A percentile compares a stretch with the other conserved stretches of the same genome.
phyloP scores from a whole-genome alignment of 805 yeast species.

The Saccharomycopsis lassenensis region DNA sequence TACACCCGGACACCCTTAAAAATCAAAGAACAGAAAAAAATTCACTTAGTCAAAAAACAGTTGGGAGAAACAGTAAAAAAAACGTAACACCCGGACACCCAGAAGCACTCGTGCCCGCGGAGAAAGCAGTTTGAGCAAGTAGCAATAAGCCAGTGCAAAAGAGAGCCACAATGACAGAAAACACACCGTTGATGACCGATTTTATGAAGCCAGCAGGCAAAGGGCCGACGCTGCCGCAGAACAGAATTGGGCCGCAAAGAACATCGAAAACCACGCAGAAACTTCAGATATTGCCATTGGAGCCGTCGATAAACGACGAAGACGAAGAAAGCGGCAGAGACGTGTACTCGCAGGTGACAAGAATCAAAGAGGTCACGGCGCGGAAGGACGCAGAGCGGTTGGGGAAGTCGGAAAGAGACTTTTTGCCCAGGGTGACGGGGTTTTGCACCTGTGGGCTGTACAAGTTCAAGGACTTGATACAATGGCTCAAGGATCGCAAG shows the following conservation, averaged over 20 bases:
- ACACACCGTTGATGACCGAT: too few species aligned
- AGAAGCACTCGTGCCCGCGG: too few species aligned
- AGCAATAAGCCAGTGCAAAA: too few species aligned
- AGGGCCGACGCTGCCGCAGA: neutral
- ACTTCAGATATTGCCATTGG: slow-evolving; percentile 59
- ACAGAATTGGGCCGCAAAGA: slow-evolving; percentile 59
- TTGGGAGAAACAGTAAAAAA: too few species aligned
- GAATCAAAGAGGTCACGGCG: slow-evolving; percentile 80
- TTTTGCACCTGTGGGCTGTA: slow-evolving; percentile 94
- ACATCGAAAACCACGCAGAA: slow-evolving; percentile 66
- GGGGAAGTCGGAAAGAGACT: slow-evolving; percentile 63
- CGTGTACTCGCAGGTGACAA: slow-evolving; percentile 74
- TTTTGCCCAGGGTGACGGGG: slow-evolving; percentile 89
- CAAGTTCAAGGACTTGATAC: slow-evolving; percentile 71
- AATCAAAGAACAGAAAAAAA: too few species aligned
- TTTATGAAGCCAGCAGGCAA: neutral
- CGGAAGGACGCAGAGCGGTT: slow-evolving; percentile 88
- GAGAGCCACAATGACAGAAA: too few species aligned
- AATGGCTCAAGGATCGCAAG: slow-evolving; percentile 63
- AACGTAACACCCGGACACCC: too few species aligned
- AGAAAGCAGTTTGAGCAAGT: too few species aligned
- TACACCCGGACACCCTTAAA: too few species aligned
- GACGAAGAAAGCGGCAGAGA: slow-evolving; percentile 33
- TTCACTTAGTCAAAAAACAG: too few species aligned
- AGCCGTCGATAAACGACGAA: slow-evolving; percentile 25